Percentiles rank a stretch among this genome's conserved stretches.
Conservation (phyloP, 2,329 filamentous ascomycete species). For the Ilyonectria destructans region DNA sequence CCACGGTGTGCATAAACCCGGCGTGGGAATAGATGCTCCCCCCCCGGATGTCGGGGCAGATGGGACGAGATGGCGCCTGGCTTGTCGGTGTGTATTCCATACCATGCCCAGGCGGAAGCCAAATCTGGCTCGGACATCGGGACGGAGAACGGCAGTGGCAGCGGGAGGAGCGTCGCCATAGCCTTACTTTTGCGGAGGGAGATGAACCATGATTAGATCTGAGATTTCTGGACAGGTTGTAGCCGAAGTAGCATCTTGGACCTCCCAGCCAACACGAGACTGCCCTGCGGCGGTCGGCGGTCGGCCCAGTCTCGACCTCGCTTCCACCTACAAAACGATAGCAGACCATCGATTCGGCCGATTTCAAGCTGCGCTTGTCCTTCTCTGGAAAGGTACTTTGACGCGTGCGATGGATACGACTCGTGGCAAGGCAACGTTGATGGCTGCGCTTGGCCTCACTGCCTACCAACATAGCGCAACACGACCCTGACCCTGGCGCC, state of each 20-base stretch:
- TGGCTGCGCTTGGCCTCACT: not conserved
- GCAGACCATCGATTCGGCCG: not conserved
- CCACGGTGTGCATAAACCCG: constrained; percentile 6
- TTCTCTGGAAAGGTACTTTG: constrained; percentile 4
- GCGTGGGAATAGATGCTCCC: constrained; percentile 17
- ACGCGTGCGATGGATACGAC: constrained; percentile 15
- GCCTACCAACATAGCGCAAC: not conserved
- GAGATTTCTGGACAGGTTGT: constrained; percentile 2
- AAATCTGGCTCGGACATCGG: not conserved
- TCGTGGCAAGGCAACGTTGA: not conserved
- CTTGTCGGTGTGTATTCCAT: not conserved
- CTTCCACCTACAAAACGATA: not conserved
- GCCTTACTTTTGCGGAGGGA: not conserved
- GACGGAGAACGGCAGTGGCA: constrained; percentile 5
- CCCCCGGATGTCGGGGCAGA: constrained; percentile 13
- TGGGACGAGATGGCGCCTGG: constrained; percentile 17
- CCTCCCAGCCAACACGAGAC: not conserved
- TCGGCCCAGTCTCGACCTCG: not conserved
- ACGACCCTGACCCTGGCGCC: constrained; percentile 6
- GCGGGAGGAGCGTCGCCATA: not conserved
- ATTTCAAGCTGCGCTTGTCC: constrained; percentile 19
- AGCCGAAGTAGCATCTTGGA: not conserved
- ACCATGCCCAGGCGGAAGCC: not conserved
- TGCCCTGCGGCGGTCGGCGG: not conserved
- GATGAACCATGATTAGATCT: constrained; percentile 8